These are phyloP conservation scores for Alternaria sp. DNA, from an alignment of 2,329 filamentous ascomycete genomes.

Conservation along the genomic window DNA sequence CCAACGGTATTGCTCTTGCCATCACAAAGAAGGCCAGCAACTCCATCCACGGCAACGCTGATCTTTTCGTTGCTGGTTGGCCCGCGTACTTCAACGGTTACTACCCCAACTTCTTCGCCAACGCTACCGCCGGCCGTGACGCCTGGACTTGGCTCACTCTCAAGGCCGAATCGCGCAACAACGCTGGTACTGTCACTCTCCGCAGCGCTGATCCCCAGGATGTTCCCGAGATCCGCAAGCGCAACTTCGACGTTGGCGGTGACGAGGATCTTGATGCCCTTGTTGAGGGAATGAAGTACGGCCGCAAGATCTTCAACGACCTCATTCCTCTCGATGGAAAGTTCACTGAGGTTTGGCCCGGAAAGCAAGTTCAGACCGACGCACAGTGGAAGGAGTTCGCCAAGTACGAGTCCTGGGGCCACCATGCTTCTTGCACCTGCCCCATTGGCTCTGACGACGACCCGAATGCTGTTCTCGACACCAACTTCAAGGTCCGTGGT, in stretches of 20 bases:
- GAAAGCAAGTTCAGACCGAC: constrained; percentile 53
- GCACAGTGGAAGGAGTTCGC: constrained; percentile 51
- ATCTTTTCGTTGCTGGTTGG: constrained; percentile 63
- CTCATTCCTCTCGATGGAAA: constrained; percentile 53
- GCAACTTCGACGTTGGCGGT: constrained; percentile 26
- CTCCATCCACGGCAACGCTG: constrained; percentile 55
- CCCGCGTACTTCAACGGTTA: constrained; percentile 63
- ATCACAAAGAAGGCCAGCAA: constrained; percentile 51
- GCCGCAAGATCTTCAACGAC: constrained; percentile 54
- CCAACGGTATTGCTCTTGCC: constrained; percentile 62
- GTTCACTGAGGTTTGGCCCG: constrained; percentile 61
- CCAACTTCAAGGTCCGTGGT: constrained; percentile 62
- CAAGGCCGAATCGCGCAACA: constrained; percentile 69
- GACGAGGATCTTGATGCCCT: constrained; percentile 60
- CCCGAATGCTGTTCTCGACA: constrained; percentile 61
- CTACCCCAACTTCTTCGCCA: constrained; percentile 62
- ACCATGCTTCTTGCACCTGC: constrained; percentile 66
- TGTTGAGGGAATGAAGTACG: constrained; percentile 63
- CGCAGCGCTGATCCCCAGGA: constrained; percentile 68
- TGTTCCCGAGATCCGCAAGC: constrained; percentile 61
- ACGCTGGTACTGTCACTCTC: constrained; percentile 67
- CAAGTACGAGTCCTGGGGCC: constrained; percentile 52
- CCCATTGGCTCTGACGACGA: constrained; percentile 63
- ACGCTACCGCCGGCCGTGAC: constrained; percentile 54
- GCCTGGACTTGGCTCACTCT: constrained; percentile 62